phyloP scores from a whole-genome alignment of 2,329 filamentous ascomycete species.

The Exserohilum turcica region DNA sequence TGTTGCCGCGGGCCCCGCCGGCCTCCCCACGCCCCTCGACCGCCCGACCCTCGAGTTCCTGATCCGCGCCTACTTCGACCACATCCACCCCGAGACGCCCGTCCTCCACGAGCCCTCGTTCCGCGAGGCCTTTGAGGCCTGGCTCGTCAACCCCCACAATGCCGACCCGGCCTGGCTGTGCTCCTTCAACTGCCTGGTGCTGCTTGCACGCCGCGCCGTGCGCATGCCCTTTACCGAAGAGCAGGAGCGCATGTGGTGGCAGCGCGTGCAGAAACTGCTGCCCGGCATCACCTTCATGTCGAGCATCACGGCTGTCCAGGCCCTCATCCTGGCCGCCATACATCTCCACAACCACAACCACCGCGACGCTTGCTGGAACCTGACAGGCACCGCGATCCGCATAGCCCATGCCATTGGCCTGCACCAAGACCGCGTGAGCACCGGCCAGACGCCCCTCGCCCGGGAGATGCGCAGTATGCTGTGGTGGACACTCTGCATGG shows the following conservation, averaged over 20 bases:
- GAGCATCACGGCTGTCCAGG: constrained; percentile 50
- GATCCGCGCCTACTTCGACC: constrained; percentile 50
- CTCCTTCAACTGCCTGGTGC: constrained; percentile 50
- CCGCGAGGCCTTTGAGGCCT: constrained; percentile 49
- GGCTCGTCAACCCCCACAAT: constrained; percentile 34
- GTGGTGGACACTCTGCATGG: constrained; percentile 59
- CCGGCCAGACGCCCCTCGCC: constrained; percentile 42
- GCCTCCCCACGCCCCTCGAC: neutral
- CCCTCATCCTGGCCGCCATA: constrained; percentile 50
- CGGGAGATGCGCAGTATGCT: constrained; percentile 56
- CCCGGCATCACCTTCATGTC: constrained; percentile 53
- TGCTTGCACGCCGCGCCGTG: constrained; percentile 47
- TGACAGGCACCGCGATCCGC: constrained; percentile 51
- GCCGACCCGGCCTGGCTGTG: constrained; percentile 52
- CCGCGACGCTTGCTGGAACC: constrained; percentile 52
- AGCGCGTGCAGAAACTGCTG: constrained; percentile 48
- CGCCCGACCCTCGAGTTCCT: constrained; percentile 41
- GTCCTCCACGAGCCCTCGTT: constrained; percentile 53
- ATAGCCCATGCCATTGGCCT: constrained; percentile 54
- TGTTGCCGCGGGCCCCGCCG: neutral
- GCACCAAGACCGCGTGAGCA: constrained; percentile 50
- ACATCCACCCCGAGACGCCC: constrained; percentile 51
- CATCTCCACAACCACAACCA: constrained; percentile 55
- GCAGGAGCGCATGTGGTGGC: constrained; percentile 52
- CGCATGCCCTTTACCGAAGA: constrained; percentile 43